phyloP scores from a whole-genome alignment of 768 basidiomycete genomes.

The Gyrodon lividus region DNA sequence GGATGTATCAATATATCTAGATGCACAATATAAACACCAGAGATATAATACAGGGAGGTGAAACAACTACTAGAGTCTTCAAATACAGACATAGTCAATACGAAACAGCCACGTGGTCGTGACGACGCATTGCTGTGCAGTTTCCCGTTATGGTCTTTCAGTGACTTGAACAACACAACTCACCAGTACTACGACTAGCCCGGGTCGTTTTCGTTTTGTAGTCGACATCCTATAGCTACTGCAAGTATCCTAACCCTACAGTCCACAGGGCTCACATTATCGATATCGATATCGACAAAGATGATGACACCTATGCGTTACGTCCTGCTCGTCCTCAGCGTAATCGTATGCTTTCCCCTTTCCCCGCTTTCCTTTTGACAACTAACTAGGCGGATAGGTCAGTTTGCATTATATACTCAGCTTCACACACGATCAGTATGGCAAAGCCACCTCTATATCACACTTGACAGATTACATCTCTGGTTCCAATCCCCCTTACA shows the following conservation, averaged over 20 bases:
- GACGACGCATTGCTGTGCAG: too few relatives aligned
- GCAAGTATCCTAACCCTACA: not conserved
- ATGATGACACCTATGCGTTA: conserved; percentile 67
- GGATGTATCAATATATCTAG: too few relatives aligned
- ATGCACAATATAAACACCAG: too few relatives aligned
- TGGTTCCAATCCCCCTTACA: conserved; percentile 44
- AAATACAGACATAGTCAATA: too few relatives aligned
- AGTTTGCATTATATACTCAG: conserved; percentile 42
- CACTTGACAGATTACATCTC: conserved; percentile 27
- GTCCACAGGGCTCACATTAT: conserved; percentile 1
- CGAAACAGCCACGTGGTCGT: too few relatives aligned
- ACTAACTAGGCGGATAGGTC: conserved; percentile 29
- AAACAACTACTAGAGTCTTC: too few relatives aligned
- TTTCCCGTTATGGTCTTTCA: too few relatives aligned
- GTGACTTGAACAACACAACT: too few relatives aligned
- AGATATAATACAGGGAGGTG: too few relatives aligned
- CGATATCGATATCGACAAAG: conserved; percentile 30
- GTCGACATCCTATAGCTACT: not conserved
- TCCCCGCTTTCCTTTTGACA: not conserved
- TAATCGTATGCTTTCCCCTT: conserved; percentile 41
- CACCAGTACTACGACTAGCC: not conserved
- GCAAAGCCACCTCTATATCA: conserved; percentile 41
- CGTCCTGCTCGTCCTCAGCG: conserved; percentile 44
- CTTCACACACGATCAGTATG: conserved; percentile 43
- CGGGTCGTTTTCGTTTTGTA: not conserved